phyloP scores from a whole-genome alignment of 441 rosid species.

The Populus hybrid region DNA sequence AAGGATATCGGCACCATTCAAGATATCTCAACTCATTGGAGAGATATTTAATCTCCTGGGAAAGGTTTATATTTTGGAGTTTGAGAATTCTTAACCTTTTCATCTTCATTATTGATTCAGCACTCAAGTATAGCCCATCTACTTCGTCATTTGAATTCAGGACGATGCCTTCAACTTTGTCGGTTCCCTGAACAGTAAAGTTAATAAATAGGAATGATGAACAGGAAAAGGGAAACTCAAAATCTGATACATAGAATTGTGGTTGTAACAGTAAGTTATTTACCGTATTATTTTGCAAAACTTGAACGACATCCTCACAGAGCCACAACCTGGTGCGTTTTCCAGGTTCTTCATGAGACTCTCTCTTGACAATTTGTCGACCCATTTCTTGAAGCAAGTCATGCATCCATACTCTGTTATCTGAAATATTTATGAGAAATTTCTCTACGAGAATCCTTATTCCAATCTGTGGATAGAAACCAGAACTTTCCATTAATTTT shows the following conservation, averaged over 20 bases:
- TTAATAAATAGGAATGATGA: not conserved
- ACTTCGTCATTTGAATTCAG: conserved; percentile 3
- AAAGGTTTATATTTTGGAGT: conserved; percentile 3
- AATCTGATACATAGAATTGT: not conserved
- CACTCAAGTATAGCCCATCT: not conserved
- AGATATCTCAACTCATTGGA: conserved; percentile 21
- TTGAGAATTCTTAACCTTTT: conserved; percentile 23
- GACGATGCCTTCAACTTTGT: conserved; percentile 24
- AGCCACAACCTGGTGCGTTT: conserved; percentile 44
- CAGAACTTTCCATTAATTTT: conserved; percentile 17
- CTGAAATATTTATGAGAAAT: conserved; percentile 13
- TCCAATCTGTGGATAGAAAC: conserved; percentile 11
- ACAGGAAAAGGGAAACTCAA: not conserved
- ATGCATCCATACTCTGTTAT: conserved; percentile 10
- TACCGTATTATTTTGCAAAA: conserved; percentile 20
- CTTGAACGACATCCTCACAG: conserved; percentile 10
- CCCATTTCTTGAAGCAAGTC: conserved; percentile 50
- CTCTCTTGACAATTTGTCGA: conserved; percentile 35
- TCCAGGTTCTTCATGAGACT: conserved; percentile 28
- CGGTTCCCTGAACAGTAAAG: conserved; percentile 16
- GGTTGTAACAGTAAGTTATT: not conserved
- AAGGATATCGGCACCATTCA: conserved; percentile 16
- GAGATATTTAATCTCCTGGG: conserved; percentile 10
- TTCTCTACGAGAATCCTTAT: conserved; percentile 7
- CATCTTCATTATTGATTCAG: conserved; percentile 25